These are phyloP conservation scores for Colletotrichum karsti DNA, from an alignment of 2,329 filamentous ascomycete genomes.

Conservation along the genomic window DNA sequence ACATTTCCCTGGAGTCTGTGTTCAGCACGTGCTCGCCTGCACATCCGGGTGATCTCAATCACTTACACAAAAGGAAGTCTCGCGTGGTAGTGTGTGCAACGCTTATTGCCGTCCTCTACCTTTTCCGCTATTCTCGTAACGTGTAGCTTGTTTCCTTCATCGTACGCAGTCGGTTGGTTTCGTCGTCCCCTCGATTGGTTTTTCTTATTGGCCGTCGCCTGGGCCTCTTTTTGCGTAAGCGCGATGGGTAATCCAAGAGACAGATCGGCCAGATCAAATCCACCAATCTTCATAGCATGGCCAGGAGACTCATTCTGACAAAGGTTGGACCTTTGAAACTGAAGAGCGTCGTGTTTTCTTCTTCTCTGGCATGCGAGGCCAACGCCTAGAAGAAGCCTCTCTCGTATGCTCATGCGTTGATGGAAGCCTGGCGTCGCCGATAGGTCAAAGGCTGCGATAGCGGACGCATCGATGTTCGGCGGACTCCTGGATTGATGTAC, in stretches of 20 bases:
- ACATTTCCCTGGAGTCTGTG: neutral
- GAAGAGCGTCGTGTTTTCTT: neutral
- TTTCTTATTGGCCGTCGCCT: neutral
- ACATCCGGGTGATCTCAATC: neutral
- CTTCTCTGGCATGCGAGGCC: neutral
- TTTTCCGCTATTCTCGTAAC: neutral
- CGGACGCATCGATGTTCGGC: neutral
- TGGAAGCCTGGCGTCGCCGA: neutral
- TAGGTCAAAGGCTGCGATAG: neutral
- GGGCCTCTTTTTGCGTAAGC: neutral
- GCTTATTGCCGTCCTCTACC: neutral
- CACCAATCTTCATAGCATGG: neutral
- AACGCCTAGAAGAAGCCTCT: constrained; percentile 1
- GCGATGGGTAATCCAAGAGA: neutral
- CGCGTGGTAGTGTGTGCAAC: neutral
- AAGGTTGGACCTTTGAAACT: neutral
- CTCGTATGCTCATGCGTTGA: neutral
- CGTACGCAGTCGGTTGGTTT: neutral
- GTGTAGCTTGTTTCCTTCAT: neutral
- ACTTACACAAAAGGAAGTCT: constrained; percentile 7
- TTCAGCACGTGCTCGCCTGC: neutral
- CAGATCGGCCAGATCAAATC: neutral
- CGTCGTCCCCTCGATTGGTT: neutral
- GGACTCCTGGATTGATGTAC: neutral
- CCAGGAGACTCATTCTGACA: neutral